Conservation (phyloP, 1,284 basidiomycete species). For the Moesziomyces sp. region DNA sequence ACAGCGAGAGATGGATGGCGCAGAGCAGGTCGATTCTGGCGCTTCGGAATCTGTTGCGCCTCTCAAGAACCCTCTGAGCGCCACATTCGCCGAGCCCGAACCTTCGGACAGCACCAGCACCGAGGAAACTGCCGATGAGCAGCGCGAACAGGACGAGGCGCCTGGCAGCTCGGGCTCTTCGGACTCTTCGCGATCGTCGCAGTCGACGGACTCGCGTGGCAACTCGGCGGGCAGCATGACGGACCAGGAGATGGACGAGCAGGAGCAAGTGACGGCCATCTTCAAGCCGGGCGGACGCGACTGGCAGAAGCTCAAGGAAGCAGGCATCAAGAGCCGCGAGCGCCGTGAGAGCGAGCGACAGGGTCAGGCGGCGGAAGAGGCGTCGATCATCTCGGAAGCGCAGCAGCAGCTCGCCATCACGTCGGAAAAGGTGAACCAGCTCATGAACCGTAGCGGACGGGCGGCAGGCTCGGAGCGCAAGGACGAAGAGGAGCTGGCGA, state of each 20-base stretch:
- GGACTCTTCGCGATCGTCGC: constrained; percentile 39
- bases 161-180: constrained; percentile 37
- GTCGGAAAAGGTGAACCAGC: constrained; percentile 53
- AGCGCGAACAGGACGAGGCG: constrained; percentile 30
- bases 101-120: background rate
- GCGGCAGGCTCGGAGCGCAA: constrained; percentile 28
- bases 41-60: background rate
- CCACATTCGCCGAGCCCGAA: constrained; percentile 42
- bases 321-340: constrained; percentile 47
- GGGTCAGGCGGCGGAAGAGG: constrained; percentile 19
- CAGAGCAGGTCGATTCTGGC: constrained; percentile 6
- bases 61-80: constrained; percentile 33
- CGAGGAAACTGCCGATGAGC: constrained; percentile 6
- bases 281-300: constrained; percentile 54
- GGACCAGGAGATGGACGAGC: constrained; percentile 41
- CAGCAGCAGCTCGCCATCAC: constrained; percentile 51
- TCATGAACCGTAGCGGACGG: constrained; percentile 46
- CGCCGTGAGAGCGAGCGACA: constrained; percentile 42
- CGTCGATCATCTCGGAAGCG: constrained; percentile 42
- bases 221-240: constrained; percentile 33
- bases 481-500: constrained; percentile 57
- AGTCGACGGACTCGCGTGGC: constrained; percentile 27
- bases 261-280: constrained; percentile 60
- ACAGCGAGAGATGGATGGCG: constrained; percentile 11
- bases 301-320: constrained; percentile 60